These are phyloP conservation scores for Globisporangium parvum DNA, from an alignment of 352 stramenopile genomes.

Conservation along the genomic window DNA sequence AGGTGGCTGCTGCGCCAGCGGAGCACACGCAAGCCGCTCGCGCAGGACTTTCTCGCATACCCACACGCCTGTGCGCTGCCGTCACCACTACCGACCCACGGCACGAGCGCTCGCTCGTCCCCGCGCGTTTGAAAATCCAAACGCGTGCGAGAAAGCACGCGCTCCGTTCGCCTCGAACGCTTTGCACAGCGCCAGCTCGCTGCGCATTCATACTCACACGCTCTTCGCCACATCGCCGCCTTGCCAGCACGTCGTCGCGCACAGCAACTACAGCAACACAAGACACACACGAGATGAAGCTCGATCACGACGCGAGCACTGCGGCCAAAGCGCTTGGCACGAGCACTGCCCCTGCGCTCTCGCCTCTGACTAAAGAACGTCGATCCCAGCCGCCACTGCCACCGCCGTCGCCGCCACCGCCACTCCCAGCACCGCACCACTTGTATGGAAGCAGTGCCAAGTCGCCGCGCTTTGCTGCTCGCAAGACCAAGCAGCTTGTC, in stretches of 20 bases:
- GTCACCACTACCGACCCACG: not conserved
- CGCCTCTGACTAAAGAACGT: no score
- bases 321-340: no score
- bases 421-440: constrained; percentile 8
- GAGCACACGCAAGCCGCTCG: no score
- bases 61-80: not conserved
- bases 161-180: not conserved
- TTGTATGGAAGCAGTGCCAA: constrained; percentile 5
- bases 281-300: constrained; percentile 19
- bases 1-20: no score
- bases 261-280: not conserved
- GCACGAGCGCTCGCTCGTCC: not conserved
- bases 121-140: constrained; percentile 1
- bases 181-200: not conserved
- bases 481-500: not conserved
- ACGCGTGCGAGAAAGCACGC: not conserved
- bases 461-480: not conserved
- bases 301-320: constrained; percentile 21
- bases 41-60: not conserved
- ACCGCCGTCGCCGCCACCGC: constrained; percentile 2
- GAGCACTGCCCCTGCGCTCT: no score
- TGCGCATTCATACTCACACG: not conserved
- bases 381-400: not conserved
- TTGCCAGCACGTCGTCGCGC: not conserved
- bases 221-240: not conserved